Evolutionary conservation across 2,329 filamentous ascomycete genomes (phyloP), one percentile per base, ranked within the genome.

Genomic region (Penicillium nordicum): DNA sequence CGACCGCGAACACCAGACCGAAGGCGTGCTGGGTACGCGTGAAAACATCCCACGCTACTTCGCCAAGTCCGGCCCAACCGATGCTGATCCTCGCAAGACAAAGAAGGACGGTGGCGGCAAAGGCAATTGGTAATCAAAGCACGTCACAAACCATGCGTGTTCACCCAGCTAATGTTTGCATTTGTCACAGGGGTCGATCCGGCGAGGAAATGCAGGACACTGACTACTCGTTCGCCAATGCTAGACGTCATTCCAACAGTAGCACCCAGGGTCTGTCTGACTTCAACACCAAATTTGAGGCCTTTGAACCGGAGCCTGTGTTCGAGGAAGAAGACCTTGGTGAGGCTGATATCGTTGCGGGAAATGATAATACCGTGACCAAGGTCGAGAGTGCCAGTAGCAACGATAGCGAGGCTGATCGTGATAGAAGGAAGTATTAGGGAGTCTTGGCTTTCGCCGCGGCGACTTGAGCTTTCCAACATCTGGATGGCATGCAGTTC

Each of bases 281-380:
- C 73, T 90, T 96, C 80, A 95, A 94, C 83, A 96, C 92, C 77
- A 99, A 99, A 80, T 97, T 97, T 73, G 94, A 99, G 77, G 81
- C 89, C 66, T 83, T 91, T 72, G 94, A 97, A 67, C 82, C 85
- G 18, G 93, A 97, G 69, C 92, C 92, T 40, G 89, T 96, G 69
- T 96, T 96, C 65, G 92, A 97, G 74, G 92, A 97, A 76, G 83
- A 84, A 53, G 61, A 94, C 57, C 90, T 95, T 69, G 91, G 90
- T 30, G 82, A 87, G 18, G 68, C 76, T 50, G 78, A 79, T 29
- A 83, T 84, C 50, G 79, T 36, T 8, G 43, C 21, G 14, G 43
- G 9, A 4, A 59, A 63, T 47, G 65, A 57, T 23, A 49, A 41
- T 27, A 42, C 50, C 3, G 59, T 64, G 36, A 64, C 50, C n/a